These are phyloP conservation scores for Pistacia atlantica DNA, from an alignment of 345 rosid genomes.

Conservation along the genomic window DNA sequence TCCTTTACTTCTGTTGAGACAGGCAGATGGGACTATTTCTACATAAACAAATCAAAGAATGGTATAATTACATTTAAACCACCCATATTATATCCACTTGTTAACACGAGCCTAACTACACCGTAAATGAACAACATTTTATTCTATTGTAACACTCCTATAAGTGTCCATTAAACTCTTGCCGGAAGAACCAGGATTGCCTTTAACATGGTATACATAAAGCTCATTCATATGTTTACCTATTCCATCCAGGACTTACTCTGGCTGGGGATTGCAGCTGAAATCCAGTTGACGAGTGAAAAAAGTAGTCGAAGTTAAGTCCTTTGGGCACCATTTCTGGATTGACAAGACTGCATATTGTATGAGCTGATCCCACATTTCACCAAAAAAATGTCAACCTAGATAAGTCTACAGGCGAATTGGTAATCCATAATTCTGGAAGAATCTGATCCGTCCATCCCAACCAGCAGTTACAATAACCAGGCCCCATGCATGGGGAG, in stretches of 20 bases:
- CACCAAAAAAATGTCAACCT: background rate
- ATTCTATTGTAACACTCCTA: slow-evolving; percentile 1
- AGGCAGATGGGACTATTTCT: background rate
- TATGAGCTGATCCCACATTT: background rate
- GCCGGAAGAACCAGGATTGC: background rate
- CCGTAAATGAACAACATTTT: background rate
- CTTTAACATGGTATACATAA: background rate
- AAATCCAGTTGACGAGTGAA: background rate
- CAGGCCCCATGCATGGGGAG: slow-evolving; percentile 43
- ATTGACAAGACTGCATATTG: background rate
- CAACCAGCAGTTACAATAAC: slow-evolving; percentile 48
- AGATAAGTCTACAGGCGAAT: slow-evolving; percentile 17
- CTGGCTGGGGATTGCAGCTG: background rate
- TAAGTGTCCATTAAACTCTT: background rate
- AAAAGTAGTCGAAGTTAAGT: background rate
- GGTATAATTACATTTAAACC: slow-evolving; percentile 17
- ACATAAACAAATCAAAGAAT: slow-evolving; percentile 29
- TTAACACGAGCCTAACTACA: background rate
- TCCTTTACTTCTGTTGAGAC: background rate
- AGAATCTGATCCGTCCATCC: slow-evolving; percentile 49
- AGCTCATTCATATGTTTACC: background rate
- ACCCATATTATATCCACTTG: background rate
- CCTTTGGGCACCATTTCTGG: slow-evolving; percentile 1
- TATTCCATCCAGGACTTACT: background rate
- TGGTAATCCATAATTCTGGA: slow-evolving; percentile 51